Evolutionary conservation across 73 alveolate genomes (phyloP).

Genomic region (Stentor coeruleus): DNA sequence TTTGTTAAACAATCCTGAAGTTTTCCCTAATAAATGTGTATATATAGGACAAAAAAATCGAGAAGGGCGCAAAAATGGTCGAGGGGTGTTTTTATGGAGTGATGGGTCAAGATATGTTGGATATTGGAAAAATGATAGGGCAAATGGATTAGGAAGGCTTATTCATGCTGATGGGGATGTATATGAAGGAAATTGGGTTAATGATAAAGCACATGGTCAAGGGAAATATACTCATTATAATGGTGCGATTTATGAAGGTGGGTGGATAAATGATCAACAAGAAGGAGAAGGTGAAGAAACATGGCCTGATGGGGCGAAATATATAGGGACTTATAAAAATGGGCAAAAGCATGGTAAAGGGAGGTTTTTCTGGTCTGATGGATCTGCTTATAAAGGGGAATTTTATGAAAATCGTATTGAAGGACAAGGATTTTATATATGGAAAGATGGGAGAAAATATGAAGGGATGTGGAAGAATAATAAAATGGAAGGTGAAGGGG

Average conservation of each 20-base stretch:
- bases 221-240: slow-evolving; percentile 43
- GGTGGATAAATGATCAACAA: slow-evolving; percentile 41
- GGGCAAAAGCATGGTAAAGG: slow-evolving; percentile 55
- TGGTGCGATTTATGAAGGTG: slow-evolving; percentile 53
- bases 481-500: slow-evolving; percentile 58
- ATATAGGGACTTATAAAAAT: slow-evolving; percentile 42
- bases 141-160: slow-evolving; percentile 49
- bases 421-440: slow-evolving; percentile 37
- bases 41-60: too few relatives aligned
- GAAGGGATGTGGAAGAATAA: slow-evolving; percentile 58
- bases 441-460: slow-evolving; percentile 51
- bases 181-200: slow-evolving; percentile 55
- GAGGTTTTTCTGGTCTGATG: too few relatives aligned
- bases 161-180: slow-evolving; percentile 53
- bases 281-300: slow-evolving; percentile 42
- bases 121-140: slow-evolving; percentile 39
- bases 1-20: too few relatives aligned
- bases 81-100: too few relatives aligned
- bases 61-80: too few relatives aligned
- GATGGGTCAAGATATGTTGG: slow-evolving; percentile 53
- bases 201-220: slow-evolving; percentile 52
- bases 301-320: slow-evolving; percentile 44
- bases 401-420: too few relatives aligned
- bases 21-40: too few relatives aligned
- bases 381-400: too few relatives aligned